Percentiles rank a stretch among this genome's conserved stretches.
Evolutionary conservation across 768 basidiomycete genomes (phyloP).

Genomic region (Lentinula boryana): DNA sequence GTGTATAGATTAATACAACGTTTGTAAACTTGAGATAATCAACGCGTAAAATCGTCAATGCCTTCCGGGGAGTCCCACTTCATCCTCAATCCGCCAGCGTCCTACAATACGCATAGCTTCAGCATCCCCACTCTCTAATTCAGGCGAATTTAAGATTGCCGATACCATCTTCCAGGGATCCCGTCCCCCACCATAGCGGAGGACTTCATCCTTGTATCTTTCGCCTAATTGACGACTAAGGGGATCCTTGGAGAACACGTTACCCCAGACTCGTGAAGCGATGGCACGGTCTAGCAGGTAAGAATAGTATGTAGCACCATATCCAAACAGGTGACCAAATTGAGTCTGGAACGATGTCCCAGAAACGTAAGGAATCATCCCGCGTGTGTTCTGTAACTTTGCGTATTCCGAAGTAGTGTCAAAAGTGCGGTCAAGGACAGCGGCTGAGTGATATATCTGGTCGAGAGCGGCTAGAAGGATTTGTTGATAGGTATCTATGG

Average conservation of each 20-base stretch:
- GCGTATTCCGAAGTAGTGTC: conserved; percentile 68
- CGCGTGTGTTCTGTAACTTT: conserved; percentile 57
- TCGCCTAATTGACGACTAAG: conserved; percentile 74
- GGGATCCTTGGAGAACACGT: conserved; percentile 65
- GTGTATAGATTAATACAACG: conserved; percentile 3
- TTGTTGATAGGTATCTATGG: conserved; percentile 87
- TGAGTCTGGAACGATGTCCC: conserved; percentile 94
- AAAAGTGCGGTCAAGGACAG: conserved; percentile 48
- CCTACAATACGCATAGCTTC: conserved; percentile 90
- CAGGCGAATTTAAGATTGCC: conserved; percentile 54
- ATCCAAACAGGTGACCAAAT: conserved; percentile 93
- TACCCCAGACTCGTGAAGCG: conserved; percentile 84
- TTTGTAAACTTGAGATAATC: background rate
- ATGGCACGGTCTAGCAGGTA: conserved; percentile 97
- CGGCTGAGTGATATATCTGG: conserved; percentile 82
- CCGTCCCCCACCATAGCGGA: conserved; percentile 81
- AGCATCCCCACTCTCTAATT: conserved; percentile 66
- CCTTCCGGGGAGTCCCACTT: conserved; percentile 51
- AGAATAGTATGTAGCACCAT: conserved; percentile 97
- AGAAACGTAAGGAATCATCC: conserved; percentile 75
- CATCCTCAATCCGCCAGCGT: conserved; percentile 79
- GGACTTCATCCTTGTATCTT: conserved; percentile 67
- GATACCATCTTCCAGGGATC: conserved; percentile 95
- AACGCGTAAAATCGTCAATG: conserved; percentile 33
- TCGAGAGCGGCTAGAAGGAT: conserved; percentile 87